Evolutionary conservation across 2,329 filamentous ascomycete species (phyloP).

Genomic region (Trichoderma koningiopsis): DNA sequence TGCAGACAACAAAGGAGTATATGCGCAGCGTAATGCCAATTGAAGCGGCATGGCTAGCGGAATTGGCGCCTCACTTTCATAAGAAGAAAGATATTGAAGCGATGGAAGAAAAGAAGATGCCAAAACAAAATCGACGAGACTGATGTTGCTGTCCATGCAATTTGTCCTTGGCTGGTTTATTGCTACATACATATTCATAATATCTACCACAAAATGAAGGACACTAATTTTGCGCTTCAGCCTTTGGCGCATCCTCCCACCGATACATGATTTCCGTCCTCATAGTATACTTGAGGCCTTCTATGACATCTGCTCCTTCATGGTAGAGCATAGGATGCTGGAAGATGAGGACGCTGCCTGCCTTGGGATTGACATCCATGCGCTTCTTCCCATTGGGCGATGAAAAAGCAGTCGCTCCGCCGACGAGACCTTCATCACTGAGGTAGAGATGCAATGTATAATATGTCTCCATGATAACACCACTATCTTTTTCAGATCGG

Average conservation of each 20-base stretch:
- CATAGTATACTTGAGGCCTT: conserved; percentile 59
- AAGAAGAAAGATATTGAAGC: conserved; percentile 88
- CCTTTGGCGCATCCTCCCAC: conserved; percentile 29
- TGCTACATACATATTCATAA: background rate
- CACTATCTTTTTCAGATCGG: conserved; percentile 38
- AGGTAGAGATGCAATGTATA: conserved; percentile 59
- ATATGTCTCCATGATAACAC: conserved; percentile 51
- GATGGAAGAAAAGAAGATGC: conserved; percentile 71
- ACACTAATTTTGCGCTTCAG: background rate
- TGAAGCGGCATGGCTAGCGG: conserved; percentile 79
- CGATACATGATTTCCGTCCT: conserved; percentile 58
- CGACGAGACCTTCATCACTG: conserved; percentile 44
- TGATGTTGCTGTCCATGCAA: background rate
- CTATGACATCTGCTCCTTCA: conserved; percentile 54
- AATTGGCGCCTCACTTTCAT: conserved; percentile 92
- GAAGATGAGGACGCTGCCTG: conserved; percentile 62
- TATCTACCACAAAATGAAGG: background rate
- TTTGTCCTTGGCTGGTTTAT: background rate
- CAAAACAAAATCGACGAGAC: conserved; percentile 37
- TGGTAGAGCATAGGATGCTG: conserved; percentile 57
- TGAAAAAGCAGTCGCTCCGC: conserved; percentile 60
- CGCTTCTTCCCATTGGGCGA: conserved; percentile 44
- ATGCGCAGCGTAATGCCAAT: conserved; percentile 87
- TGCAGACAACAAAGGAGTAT: conserved; percentile 86
- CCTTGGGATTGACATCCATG: conserved; percentile 57